These are phyloP conservation scores for Globisporangium ultimum DNA, from an alignment of 352 stramenopile genomes.

Conservation along the genomic window DNA sequence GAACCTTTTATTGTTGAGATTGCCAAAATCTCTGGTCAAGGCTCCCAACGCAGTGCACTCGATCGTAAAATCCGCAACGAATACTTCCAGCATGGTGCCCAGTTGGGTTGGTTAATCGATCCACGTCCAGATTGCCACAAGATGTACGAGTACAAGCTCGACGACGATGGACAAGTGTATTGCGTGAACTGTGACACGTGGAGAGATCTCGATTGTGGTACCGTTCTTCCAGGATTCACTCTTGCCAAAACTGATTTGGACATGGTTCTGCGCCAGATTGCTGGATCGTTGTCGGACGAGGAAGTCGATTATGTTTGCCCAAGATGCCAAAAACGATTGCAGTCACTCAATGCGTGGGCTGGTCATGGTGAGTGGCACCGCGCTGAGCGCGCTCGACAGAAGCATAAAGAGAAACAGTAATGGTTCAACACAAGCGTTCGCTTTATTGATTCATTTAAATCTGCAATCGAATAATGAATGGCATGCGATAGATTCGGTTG, in stretches of 20 bases:
- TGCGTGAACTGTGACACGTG: conserved; percentile 6
- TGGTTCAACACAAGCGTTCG: too few species aligned
- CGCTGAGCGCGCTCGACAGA: too few species aligned
- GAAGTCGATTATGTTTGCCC: too few species aligned
- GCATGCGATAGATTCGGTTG: too few species aligned
- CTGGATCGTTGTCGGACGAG: neutral
- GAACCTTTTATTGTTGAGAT: conserved; percentile 23
- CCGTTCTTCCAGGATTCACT: conserved; percentile 22
- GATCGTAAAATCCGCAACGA: conserved; percentile 15
- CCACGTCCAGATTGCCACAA: conserved; percentile 4
- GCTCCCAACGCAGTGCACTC: conserved; percentile 7
- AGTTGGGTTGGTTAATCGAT: conserved; percentile 24
- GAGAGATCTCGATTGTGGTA: conserved; percentile 24
- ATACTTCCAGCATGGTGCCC: conserved; percentile 18
- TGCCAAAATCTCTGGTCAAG: conserved; percentile 15
- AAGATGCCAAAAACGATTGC: too few species aligned
- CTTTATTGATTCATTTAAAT: too few species aligned
- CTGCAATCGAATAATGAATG: too few species aligned
- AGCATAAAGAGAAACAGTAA: too few species aligned
- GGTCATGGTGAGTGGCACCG: too few species aligned
- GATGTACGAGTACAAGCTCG: conserved; percentile 11
- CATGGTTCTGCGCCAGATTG: neutral
- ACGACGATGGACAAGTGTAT: conserved; percentile 7
- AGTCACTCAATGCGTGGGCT: too few species aligned
- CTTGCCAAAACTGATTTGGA: neutral